Conservation (phyloP, 2,329 filamentous ascomycete species). For the Chrysosporium queenslandicum region DNA sequence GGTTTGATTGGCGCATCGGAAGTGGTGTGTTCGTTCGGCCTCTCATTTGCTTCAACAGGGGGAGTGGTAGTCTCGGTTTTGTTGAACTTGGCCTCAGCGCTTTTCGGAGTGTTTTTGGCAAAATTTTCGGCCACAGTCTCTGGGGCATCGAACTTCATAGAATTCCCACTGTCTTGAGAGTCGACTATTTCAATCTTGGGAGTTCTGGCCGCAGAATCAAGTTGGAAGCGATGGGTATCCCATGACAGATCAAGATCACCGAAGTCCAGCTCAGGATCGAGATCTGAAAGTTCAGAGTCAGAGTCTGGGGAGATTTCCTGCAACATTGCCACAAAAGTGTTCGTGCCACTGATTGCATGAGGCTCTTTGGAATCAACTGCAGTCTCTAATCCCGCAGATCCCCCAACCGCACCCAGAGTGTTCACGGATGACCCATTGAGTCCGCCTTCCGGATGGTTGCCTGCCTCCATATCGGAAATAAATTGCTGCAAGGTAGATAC, state of each 20-base stretch:
- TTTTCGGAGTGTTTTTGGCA: background rate
- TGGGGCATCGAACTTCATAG: background rate
- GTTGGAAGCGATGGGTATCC: conserved; percentile 1
- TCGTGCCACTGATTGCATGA: background rate
- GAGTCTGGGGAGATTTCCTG: conserved; percentile 2
- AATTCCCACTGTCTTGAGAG: background rate
- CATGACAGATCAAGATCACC: background rate
- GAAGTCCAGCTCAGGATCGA: background rate
- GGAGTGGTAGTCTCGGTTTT: background rate
- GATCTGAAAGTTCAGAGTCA: conserved; percentile 6
- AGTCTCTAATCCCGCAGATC: background rate
- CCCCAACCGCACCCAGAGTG: background rate
- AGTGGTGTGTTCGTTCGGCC: background rate
- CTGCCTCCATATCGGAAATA: background rate
- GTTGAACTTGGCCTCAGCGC: background rate
- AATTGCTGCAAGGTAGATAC: background rate
- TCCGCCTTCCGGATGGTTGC: background rate
- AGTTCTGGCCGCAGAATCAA: background rate
- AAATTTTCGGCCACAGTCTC: background rate
- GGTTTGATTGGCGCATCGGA: background rate
- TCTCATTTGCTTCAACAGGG: background rate
- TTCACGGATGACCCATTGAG: background rate
- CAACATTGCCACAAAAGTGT: background rate
- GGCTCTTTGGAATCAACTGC: background rate
- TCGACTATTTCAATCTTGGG: background rate